Conservation (phyloP, 2,329 filamentous ascomycete species). For the Eurotiales sp. region DNA sequence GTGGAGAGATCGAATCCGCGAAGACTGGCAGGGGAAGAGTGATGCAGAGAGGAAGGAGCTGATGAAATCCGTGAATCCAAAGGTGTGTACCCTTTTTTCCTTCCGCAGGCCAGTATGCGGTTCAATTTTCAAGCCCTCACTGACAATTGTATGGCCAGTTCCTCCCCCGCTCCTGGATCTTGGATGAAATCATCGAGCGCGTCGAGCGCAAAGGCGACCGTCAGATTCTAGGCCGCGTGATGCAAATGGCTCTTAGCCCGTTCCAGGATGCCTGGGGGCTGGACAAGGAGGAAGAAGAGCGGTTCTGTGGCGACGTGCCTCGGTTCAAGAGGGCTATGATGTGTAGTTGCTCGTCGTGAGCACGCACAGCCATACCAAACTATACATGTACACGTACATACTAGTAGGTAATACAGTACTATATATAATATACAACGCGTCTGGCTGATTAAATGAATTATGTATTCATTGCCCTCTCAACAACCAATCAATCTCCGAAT, state of each 20-base stretch:
- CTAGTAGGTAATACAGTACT: no score
- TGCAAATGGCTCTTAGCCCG: slow-evolving; percentile 78
- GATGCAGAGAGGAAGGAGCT: slow-evolving; percentile 63
- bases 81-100: slow-evolving; percentile 39
- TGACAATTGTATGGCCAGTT: no score
- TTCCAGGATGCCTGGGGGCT: slow-evolving; percentile 68
- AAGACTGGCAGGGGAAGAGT: slow-evolving; percentile 65
- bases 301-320: slow-evolving; percentile 84
- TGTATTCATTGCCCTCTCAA: neutral
- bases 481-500: neutral
- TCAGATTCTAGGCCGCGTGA: slow-evolving; percentile 70
- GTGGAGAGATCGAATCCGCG: slow-evolving; percentile 67
- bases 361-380: no score
- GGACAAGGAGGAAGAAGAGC: slow-evolving; percentile 68
- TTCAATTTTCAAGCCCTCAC: no score
- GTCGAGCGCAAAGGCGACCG: slow-evolving; percentile 82
- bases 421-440: no score
- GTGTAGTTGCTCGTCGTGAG: slow-evolving; percentile 96
- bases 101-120: no score
- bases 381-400: neutral
- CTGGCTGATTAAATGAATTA: neutral
- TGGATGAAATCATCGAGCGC: slow-evolving; percentile 86
- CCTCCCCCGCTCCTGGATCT: slow-evolving; percentile 81
- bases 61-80: slow-evolving; percentile 89
- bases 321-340: slow-evolving; percentile 75